Base-by-base conservation (phyloP, 116 monocot species). In the Trichopus zeylanicus region DNA sequence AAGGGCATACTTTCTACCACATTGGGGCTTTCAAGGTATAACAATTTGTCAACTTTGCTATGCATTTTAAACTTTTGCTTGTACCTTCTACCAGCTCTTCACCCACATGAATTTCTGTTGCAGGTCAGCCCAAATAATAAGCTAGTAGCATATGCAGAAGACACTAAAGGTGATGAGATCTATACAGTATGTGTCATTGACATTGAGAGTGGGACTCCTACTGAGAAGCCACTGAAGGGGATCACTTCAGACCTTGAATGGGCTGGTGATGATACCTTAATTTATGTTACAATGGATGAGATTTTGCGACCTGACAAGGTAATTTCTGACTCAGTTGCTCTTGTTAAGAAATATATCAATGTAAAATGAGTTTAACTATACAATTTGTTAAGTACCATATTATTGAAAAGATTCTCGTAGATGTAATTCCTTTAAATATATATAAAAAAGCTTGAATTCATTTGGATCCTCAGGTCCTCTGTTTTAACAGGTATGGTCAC, bases 111-210 rank as follows among this genome's bases (percentile, higher is more conserved):
- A 11, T 28, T 7, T 2, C 10, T 59, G 15, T 38, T 67, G 62
- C 71, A 78, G 78, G 78, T 67, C 42, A 78, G 78, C 48, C 78
- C 73, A 31, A 60, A 78, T 63, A 61, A 65, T 64, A 68, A 73
- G 46, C 59, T 82, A 31, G 70, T 82, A 59, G 79, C 82, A 34
- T 87, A 78, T 35, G 86, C 99, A 62, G 92, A 99, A 74, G 99
- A 99, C 49, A 92, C 70, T 27, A 99, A 88, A 76, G 99, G 99
- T 29, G 63, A 99, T 81, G 99, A 99, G 63, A 81, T 99, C 27
- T 88, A 99, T 64, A 80, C 71, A 61, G 75, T 99, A 48, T 62
- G 81, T 67, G 59, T 99, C n/a, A n/a, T 99, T 69, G 80, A 99
- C 74, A 85, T 76, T 48, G 88, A 99, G 67, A 83, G 48, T 46